Percentiles rank a stretch among this genome's conserved stretches.
Conservation (phyloP, 2,329 filamentous ascomycete genomes). For the Microascus cirrosus region DNA sequence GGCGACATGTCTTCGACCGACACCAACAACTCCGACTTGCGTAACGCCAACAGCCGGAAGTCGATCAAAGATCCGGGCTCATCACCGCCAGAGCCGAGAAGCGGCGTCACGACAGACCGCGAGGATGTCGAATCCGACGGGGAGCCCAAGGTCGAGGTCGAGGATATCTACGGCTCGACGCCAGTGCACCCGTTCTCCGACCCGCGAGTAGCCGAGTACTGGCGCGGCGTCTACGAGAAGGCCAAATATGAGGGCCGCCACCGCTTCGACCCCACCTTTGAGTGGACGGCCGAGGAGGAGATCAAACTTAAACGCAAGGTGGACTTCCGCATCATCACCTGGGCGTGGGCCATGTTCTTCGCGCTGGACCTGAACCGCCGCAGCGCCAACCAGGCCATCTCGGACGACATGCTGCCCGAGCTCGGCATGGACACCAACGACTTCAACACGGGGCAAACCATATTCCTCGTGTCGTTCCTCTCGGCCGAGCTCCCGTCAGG, state of each 20-base stretch:
- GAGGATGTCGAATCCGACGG: background rate
- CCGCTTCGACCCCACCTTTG: constrained; percentile 35
- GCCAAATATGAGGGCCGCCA: constrained; percentile 51
- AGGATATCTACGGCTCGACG: background rate
- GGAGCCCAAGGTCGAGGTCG: background rate
- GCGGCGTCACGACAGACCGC: background rate
- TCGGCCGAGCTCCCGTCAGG: constrained; percentile 50
- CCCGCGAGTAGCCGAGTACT: constrained; percentile 37
- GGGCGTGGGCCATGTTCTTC: constrained; percentile 38
- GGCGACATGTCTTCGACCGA: background rate
- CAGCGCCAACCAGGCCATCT: constrained; percentile 21
- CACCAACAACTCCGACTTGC: background rate
- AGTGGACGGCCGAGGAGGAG: constrained; percentile 37
- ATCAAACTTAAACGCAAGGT: constrained; percentile 32
- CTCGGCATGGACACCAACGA: constrained; percentile 23
- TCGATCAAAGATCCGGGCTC: background rate
- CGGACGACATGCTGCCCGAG: constrained; percentile 29
- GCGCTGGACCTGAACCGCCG: constrained; percentile 31
- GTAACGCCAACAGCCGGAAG: background rate
- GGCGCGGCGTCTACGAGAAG: constrained; percentile 40
- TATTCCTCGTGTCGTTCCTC: constrained; percentile 43
- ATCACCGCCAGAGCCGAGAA: background rate
- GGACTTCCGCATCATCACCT: constrained; percentile 2
- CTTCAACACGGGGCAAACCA: constrained; percentile 43
- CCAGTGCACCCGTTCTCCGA: constrained; percentile 31